phyloP scores from a whole-genome alignment of 306 rosid species.

The Trifolium fragiferum region DNA sequence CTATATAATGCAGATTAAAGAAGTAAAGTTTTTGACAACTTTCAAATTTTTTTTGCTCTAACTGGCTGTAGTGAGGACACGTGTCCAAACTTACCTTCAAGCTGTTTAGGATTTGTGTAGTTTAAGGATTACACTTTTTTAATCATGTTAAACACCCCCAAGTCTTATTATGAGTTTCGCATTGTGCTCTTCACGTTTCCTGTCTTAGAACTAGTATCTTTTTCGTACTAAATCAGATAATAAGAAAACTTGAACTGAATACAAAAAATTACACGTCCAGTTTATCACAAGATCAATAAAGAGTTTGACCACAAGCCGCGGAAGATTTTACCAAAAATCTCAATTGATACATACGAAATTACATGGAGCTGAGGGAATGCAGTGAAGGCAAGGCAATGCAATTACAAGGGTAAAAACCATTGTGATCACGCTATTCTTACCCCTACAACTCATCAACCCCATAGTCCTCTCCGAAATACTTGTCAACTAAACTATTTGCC shows the following conservation, averaged over 20 bases:
- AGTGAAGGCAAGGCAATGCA: slow-evolving; percentile 10
- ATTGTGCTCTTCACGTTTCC: not conserved
- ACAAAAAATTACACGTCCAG: slow-evolving; percentile 39
- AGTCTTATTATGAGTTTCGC: not conserved
- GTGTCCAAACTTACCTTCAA: too few relatives aligned
- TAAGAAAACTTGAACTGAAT: slow-evolving; percentile 15
- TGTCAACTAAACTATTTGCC: slow-evolving; percentile 88
- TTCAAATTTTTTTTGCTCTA: too few relatives aligned
- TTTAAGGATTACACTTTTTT: not conserved
- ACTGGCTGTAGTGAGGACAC: too few relatives aligned
- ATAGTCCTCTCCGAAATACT: slow-evolving; percentile 88
- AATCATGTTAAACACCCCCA: not conserved
- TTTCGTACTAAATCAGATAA: slow-evolving; percentile 8
- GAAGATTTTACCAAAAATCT: slow-evolving; percentile 22
- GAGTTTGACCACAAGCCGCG: slow-evolving; percentile 10
- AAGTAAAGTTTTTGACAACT: too few relatives aligned
- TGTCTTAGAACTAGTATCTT: not conserved
- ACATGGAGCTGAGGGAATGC: slow-evolving; percentile 23
- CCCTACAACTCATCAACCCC: slow-evolving; percentile 69
- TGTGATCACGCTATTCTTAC: not conserved
- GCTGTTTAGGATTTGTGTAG: too few relatives aligned
- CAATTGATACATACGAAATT: slow-evolving; percentile 17
- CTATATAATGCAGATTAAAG: too few relatives aligned
- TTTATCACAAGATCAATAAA: not conserved
- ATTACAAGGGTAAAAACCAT: slow-evolving; percentile 3